Conservation (phyloP, 2,329 filamentous ascomycete genomes). For the Talaromyces atroroseus region DNA sequence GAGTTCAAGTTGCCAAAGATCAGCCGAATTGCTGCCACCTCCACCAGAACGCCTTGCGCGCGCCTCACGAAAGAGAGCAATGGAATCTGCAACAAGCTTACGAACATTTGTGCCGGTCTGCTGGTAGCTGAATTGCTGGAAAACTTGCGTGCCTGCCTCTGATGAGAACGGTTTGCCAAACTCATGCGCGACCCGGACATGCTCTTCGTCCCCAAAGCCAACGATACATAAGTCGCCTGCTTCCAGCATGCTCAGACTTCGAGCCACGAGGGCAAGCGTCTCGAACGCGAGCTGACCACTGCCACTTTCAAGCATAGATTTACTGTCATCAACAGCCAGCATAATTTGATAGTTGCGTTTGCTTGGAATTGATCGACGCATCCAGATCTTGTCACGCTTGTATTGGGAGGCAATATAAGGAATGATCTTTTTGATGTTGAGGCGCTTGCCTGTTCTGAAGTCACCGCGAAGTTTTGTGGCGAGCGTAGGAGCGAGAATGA, state of each 20-base stretch:
- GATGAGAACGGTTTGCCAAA: slow-evolving; percentile 77
- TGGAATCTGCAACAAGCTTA: slow-evolving; percentile 68
- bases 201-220: slow-evolving; percentile 68
- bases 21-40: slow-evolving; percentile 43
- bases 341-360: slow-evolving; percentile 97
- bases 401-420: slow-evolving; percentile 97
- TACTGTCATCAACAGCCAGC: slow-evolving; percentile 92
- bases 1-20: slow-evolving; percentile 92
- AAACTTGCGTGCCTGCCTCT: slow-evolving; percentile 74
- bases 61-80: slow-evolving; percentile 75
- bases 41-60: slow-evolving; percentile 53
- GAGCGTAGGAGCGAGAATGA: slow-evolving; percentile 90
- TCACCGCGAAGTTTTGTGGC: slow-evolving; percentile 95
- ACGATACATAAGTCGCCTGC: slow-evolving; percentile 88
- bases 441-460: slow-evolving; percentile 93
- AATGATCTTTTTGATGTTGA: slow-evolving; percentile 99
- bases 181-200: slow-evolving; percentile 78
- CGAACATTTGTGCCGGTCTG: slow-evolving; percentile 83
- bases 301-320: slow-evolving; percentile 80
- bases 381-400: slow-evolving; percentile 99
- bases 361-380: slow-evolving; percentile 83
- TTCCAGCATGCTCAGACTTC: slow-evolving; percentile 85
- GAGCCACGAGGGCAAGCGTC: slow-evolving; percentile 84
- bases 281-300: slow-evolving; percentile 81
- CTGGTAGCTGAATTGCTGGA: slow-evolving; percentile 77